Percentiles rank a stretch among this genome's conserved stretches.
Conservation (phyloP, 2,329 filamentous ascomycete genomes). For the Curvularia verruculosa region DNA sequence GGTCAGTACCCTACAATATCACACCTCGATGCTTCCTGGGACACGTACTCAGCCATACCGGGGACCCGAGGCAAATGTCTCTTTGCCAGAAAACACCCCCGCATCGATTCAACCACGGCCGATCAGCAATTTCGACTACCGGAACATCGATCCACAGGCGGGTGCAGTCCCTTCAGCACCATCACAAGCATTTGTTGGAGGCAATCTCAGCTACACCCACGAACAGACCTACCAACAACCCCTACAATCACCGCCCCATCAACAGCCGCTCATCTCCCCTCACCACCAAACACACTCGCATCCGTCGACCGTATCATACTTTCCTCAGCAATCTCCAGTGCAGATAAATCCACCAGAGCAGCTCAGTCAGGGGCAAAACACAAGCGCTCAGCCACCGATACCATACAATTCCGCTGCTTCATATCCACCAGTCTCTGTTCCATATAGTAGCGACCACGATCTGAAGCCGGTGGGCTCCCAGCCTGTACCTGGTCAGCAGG, state of each 20-base stretch:
- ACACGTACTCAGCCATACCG: slow-evolving; percentile 32
- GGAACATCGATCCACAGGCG: slow-evolving; percentile 24
- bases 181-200: slow-evolving; percentile 25
- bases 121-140: slow-evolving; percentile 37
- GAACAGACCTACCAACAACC: slow-evolving; percentile 39
- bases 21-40: slow-evolving; percentile 48
- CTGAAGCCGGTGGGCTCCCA: slow-evolving; percentile 30
- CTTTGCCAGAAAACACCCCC: slow-evolving; percentile 29
- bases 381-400: slow-evolving; percentile 27
- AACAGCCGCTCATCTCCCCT: slow-evolving; percentile 34
- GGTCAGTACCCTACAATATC: slow-evolving; percentile 47
- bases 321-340: slow-evolving; percentile 39
- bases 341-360: slow-evolving; percentile 32
- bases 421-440: slow-evolving; percentile 36
- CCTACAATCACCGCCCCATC: slow-evolving; percentile 40
- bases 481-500: slow-evolving; percentile 24
- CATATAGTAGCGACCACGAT: slow-evolving; percentile 32
- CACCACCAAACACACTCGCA: slow-evolving; percentile 39
- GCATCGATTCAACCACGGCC: slow-evolving; percentile 40
- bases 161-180: slow-evolving; percentile 15
- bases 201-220: slow-evolving; percentile 27
- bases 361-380: slow-evolving; percentile 29
- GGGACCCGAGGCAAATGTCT: slow-evolving; percentile 18
- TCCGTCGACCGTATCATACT: slow-evolving; percentile 40
- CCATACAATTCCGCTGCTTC: slow-evolving; percentile 30